Evolutionary conservation across 768 basidiomycete genomes (phyloP), one percentile per base, ranked within the genome.

Genomic region (Pleurotus tuoliensis): DNA sequence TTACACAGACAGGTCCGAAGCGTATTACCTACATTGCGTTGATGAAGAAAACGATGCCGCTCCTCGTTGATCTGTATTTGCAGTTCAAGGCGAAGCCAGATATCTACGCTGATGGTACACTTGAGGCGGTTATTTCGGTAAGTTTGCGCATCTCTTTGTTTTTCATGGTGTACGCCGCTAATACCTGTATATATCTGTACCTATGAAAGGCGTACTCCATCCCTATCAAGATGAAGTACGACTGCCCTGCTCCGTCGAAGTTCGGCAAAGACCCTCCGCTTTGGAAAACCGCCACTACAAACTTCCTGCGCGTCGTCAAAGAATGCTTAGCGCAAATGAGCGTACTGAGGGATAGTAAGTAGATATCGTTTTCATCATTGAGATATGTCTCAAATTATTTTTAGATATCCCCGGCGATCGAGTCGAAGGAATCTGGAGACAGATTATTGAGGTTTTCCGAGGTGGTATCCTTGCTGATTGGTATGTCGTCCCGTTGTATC

Each of bases 241-340:
- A 96, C 37, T 97, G 95, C 68, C 95, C 96, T 0, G 74, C 90
- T 0, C 82, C 96, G 0, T 93, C 89, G 40, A 94, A 88, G 66
- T 92, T 84, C 65, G 93, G 92, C 2, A 87, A 91, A 54, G 96
- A 95, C 64, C 73, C 70, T 18, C 94, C 95, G 0, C 73, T 99
- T 2, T 98, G 96, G 96, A 95, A 94, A 73, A 94, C 93, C 0
- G 95, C 94, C n/a, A 93, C 90, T 2, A 81, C 77, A 12, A 85
- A 78, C 63, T 92, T 92, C 69, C 73, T 94, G 64, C 76, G 76
- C 12, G 79, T 92, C 30, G 86, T 92, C 44, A 88, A 83, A 56
- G 87, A 88, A 57, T 84, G 83, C 61, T 75, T 81, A 1, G 59
- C 67, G 22, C 80, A 79, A 56, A 72, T 92, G 50, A 71, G 81